These are phyloP conservation scores for Eimeria falciformis DNA, from an alignment of 169 alveolate species.

Conservation along the genomic window DNA sequence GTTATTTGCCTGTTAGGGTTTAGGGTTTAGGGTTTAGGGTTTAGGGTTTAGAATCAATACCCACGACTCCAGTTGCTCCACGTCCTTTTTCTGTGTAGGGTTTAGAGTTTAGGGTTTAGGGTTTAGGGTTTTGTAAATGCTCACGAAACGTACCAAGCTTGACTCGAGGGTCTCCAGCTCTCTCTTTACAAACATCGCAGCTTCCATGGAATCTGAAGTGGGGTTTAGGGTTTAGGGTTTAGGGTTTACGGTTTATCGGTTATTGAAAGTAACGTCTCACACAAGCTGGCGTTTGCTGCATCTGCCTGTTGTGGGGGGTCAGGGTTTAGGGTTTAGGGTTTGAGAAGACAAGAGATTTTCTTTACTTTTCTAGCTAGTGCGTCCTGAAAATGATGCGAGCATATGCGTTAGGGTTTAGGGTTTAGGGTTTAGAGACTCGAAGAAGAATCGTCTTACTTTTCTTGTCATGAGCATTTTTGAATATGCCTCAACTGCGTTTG, in stretches of 20 bases:
- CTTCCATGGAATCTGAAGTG: constrained; percentile 17
- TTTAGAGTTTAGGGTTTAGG: constrained; percentile 3
- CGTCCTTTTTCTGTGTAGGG: neutral
- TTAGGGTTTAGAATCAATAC: neutral
- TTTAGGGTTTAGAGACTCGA: neutral
- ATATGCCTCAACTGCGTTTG: neutral
- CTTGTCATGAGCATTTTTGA: neutral
- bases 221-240: constrained; percentile 43
- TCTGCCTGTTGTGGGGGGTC: neutral
- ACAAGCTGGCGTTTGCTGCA: constrained; percentile 34
- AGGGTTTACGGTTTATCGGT: constrained; percentile 3
- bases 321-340: neutral
- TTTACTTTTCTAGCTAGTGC: neutral
- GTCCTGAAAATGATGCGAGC: too few species aligned
- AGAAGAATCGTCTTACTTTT: neutral
- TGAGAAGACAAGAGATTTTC: neutral
- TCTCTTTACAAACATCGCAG: neutral
- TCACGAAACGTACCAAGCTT: neutral
- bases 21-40: constrained; percentile 9
- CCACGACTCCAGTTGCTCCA: constrained; percentile 29
- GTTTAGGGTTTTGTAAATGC: neutral
- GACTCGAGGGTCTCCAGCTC: neutral
- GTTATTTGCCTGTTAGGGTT: neutral
- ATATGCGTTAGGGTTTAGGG: neutral
- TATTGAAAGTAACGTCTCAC: neutral